Evolutionary conservation across 495 filamentous ascomycete genomes (phyloP), one percentile per base, ranked within the genome.

Genomic region (Aspergillus cavernicola): DNA sequence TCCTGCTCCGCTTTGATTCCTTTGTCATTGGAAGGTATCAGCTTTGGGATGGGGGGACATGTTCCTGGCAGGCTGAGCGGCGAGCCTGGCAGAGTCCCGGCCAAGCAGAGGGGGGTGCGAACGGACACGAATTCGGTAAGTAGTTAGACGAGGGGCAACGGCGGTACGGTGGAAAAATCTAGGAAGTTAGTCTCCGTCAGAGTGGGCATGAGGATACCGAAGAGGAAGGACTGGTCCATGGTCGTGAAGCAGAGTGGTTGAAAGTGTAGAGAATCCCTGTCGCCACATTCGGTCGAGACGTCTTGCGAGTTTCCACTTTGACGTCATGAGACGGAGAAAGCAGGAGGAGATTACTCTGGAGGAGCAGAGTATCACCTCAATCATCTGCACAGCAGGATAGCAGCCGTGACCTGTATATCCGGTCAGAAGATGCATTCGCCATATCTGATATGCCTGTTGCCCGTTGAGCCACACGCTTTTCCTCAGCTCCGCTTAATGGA

Each of bases 201-300:
- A 54, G 52, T 54, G 52, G 52, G 20, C 52, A 54, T 47, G n/a
- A 44, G 33, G 43, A 54, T 44, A 53, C 42, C 20, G 50, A 53
- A 31, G 13, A 46, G 50, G 50, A 45, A 53, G 23, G 50, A 31
- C 22, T 33, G 9, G 41, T 46, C 32, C 22, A 28, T 54, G 52
- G 52, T 47, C 16, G 28, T 53, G 50, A 28, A 53, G 29, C 31
- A 28, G 50, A 53, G 52, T 54, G 52, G 52, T 47, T 54, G 42
- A 54, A 35, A 12, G 42, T 33, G 32, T 22, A 47, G 12, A 36
- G 24, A 20, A 54, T 54, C 52, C 52, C 52, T 54, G 52, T 54
- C 52, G 52, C 42, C 52, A 54, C 42, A 54, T 40, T 39, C 22
- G 31, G 32, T 53, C 31, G 50, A 45, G 52, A 29, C 52, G 41